Percentiles rank a stretch among this genome's conserved stretches.
Conservation (phyloP, 352 stramenopile genomes). For the Phytophthora europaea region DNA sequence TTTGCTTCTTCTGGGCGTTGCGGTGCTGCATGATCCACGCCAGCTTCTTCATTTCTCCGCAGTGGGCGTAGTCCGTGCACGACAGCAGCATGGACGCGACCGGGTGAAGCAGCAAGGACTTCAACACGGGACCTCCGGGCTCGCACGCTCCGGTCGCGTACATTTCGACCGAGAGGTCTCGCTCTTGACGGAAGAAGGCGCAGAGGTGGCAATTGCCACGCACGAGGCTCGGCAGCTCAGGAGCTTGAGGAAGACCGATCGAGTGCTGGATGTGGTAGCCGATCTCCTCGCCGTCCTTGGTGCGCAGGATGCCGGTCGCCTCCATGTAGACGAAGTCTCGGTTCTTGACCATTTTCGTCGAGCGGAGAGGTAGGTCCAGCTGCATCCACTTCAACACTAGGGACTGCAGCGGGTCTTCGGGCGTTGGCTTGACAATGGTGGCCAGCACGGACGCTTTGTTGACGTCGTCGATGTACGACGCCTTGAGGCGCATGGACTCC, state of each 20-base stretch:
- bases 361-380: conserved; percentile 42
- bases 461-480: conserved; percentile 48
- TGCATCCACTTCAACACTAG: conserved; percentile 51
- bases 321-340: conserved; percentile 53
- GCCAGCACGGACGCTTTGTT: conserved; percentile 36
- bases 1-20: conserved; percentile 38
- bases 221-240: conserved; percentile 26
- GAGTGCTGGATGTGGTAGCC: conserved; percentile 44
- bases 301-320: conserved; percentile 35
- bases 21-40: conserved; percentile 46
- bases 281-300: conserved; percentile 37
- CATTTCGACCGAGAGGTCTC: conserved; percentile 36
- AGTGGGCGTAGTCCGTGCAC: conserved; percentile 39
- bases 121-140: conserved; percentile 31
- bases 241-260: conserved; percentile 31
- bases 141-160: conserved; percentile 41
- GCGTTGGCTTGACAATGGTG: conserved; percentile 33
- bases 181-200: conserved; percentile 43
- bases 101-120: conserved; percentile 32
- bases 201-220: conserved; percentile 43
- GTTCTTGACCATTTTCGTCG: conserved; percentile 54
- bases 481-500: conserved; percentile 46
- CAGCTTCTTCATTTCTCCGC: conserved; percentile 52
- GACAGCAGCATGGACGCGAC: conserved; percentile 35
- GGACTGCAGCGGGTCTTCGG: conserved; percentile 44